Conservation (phyloP, 2,329 filamentous ascomycete species). For the Talaromyces sp. region DNA sequence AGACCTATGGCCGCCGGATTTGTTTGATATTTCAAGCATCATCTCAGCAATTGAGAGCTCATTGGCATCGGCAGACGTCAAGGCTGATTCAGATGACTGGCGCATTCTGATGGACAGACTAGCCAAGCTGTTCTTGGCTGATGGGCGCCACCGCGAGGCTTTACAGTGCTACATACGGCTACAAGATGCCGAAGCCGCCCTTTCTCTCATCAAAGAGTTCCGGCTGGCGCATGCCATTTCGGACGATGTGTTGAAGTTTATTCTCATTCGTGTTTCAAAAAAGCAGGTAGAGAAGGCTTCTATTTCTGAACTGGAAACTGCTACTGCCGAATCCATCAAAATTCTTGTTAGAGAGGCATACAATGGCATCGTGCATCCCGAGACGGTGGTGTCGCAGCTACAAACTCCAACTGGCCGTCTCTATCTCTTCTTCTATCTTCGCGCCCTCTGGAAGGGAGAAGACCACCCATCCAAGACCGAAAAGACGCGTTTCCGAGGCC, state of each 20-base stretch:
- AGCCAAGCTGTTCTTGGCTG: conserved; percentile 76
- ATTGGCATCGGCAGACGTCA: conserved; percentile 67
- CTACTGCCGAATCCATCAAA: conserved; percentile 75
- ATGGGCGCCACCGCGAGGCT: conserved; percentile 75
- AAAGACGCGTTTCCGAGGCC: conserved; percentile 27
- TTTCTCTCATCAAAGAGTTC: conserved; percentile 77
- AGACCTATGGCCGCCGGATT: conserved; percentile 74
- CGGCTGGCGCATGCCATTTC: conserved; percentile 84
- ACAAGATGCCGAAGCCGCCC: conserved; percentile 84
- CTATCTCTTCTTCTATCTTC: conserved; percentile 89
- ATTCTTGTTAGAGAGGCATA: conserved; percentile 87
- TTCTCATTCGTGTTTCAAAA: conserved; percentile 75
- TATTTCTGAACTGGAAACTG: conserved; percentile 66
- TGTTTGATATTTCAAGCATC: conserved; percentile 74
- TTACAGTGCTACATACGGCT: conserved; percentile 82
- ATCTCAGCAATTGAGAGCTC: conserved; percentile 76
- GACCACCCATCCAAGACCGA: conserved; percentile 40
- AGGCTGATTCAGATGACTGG: conserved; percentile 80
- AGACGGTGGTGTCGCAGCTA: conserved; percentile 72
- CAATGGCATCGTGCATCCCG: conserved; percentile 74
- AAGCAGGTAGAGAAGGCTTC: conserved; percentile 61
- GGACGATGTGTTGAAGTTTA: conserved; percentile 84
- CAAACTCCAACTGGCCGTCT: conserved; percentile 59
- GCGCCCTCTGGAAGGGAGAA: conserved; percentile 75
- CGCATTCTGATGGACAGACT: conserved; percentile 79